A percentile compares a stretch with the other conserved stretches of the same genome.
phyloP scores from a whole-genome alignment of 2,329 filamentous ascomycete species.

The Cytospora schulzeri region DNA sequence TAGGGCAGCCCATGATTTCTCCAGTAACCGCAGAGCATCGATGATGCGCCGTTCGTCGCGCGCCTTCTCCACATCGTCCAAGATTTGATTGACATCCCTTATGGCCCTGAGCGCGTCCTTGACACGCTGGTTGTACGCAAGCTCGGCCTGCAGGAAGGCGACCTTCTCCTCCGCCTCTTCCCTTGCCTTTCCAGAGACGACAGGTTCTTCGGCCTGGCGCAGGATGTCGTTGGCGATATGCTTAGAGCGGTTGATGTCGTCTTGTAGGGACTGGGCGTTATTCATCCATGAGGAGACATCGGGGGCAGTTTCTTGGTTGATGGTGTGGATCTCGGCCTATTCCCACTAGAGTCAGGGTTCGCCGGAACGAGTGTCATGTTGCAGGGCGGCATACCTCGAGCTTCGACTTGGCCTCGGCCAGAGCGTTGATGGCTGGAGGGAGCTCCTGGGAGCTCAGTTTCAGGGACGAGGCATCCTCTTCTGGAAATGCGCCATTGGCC shows the following conservation, averaged over 20 bases:
- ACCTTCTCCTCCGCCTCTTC: conserved; percentile 56
- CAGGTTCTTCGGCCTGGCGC: conserved; percentile 69
- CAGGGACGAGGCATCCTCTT: conserved; percentile 47
- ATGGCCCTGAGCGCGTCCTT: conserved; percentile 53
- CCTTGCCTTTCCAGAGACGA: conserved; percentile 54
- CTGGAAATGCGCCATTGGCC: conserved; percentile 47
- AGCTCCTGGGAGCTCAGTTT: conserved; percentile 41
- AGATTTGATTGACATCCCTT: conserved; percentile 60
- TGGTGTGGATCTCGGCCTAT: conserved; percentile 70
- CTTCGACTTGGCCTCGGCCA: conserved; percentile 45
- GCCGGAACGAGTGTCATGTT: background rate
- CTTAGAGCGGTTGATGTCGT: conserved; percentile 81
- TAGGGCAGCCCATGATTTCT: conserved; percentile 60
- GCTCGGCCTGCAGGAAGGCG: conserved; percentile 59
- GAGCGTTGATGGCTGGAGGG: conserved; percentile 43
- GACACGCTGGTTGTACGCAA: conserved; percentile 61
- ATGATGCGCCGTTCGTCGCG: conserved; percentile 57
- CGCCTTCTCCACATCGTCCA: conserved; percentile 62
- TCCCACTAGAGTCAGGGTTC: background rate
- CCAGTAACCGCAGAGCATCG: conserved; percentile 59
- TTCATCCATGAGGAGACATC: conserved; percentile 85
- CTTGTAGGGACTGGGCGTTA: conserved; percentile 81
- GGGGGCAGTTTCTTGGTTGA: conserved; percentile 75
- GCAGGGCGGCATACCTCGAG: conserved; percentile 45
- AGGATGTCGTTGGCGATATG: conserved; percentile 80